A percentile compares a stretch with the other conserved stretches of the same genome.
phyloP scores from a whole-genome alignment of 805 yeast species.

The Cyberlindnera mrakii region DNA sequence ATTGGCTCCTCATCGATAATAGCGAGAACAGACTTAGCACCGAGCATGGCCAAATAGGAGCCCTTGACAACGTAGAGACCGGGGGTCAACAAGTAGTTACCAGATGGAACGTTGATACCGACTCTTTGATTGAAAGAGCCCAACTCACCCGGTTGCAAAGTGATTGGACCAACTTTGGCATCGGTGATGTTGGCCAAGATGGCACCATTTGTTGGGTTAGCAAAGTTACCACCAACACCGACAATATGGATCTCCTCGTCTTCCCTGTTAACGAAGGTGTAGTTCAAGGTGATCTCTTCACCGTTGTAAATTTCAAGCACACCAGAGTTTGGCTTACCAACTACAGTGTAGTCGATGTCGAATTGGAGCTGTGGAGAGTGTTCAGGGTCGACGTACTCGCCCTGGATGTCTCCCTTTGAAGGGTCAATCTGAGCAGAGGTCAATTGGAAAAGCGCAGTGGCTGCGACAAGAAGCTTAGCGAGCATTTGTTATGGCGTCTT shows the following conservation, averaged over 20 bases:
- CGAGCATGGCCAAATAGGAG: constrained; percentile 46
- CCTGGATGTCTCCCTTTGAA: constrained; percentile 11
- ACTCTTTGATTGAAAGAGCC: constrained; percentile 51
- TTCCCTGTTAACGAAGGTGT: constrained; percentile 49
- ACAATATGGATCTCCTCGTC: constrained; percentile 44
- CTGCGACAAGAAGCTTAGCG: constrained; percentile 7
- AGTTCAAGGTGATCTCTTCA: constrained; percentile 45
- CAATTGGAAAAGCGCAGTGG: constrained; percentile 7
- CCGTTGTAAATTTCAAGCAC: constrained; percentile 41
- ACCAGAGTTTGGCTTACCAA: constrained; percentile 35
- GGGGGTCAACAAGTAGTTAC: constrained; percentile 55
- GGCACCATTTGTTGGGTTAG: constrained; percentile 47
- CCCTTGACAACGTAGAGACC: constrained; percentile 46
- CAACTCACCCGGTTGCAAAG: constrained; percentile 43
- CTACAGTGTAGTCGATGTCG: constrained; percentile 42
- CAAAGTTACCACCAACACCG: constrained; percentile 65
- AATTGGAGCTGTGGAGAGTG: constrained; percentile 35
- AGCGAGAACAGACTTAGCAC: constrained; percentile 52
- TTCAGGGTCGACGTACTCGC: constrained; percentile 17
- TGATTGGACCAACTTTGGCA: constrained; percentile 55
- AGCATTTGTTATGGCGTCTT: constrained; percentile 1
- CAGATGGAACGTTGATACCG: constrained; percentile 51
- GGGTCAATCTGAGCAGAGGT: constrained; percentile 14
- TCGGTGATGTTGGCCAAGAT: constrained; percentile 57
- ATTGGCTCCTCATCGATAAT: constrained; percentile 57